These are phyloP conservation scores for Metschnikowia dekortorum DNA, from an alignment of 805 yeast species.

Conservation along the genomic window DNA sequence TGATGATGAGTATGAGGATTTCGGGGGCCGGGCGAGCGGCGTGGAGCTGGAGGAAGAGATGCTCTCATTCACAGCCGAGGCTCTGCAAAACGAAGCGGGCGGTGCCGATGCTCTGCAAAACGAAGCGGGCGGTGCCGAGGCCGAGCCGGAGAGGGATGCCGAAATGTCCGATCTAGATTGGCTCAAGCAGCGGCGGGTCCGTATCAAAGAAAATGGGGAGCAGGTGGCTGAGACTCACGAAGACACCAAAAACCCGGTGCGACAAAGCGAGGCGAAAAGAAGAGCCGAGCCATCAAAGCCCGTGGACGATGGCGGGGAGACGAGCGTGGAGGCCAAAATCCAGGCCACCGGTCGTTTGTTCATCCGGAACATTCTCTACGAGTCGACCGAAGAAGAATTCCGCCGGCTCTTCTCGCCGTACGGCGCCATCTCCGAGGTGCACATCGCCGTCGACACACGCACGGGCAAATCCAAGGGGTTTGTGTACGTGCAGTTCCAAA, in stretches of 20 bases:
- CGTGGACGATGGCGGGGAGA: not conserved
- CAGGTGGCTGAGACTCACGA: constrained; percentile 8
- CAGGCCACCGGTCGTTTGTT: constrained; percentile 75
- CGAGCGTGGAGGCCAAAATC: constrained; percentile 43
- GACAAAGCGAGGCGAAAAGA: not conserved
- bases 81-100: not conserved
- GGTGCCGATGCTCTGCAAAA: constrained; percentile 1
- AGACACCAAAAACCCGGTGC: constrained; percentile 2
- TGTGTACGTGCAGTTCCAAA: constrained; percentile 74
- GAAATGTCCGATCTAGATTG: constrained; percentile 79
- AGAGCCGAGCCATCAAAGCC: not conserved
- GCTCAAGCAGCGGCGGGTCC: constrained; percentile 70
- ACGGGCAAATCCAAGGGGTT: constrained; percentile 91
- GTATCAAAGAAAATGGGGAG: constrained; percentile 48
- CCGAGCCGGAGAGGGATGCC: constrained; percentile 9
- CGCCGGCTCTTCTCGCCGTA: constrained; percentile 54
- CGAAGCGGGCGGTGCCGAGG: not conserved
- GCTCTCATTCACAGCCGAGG: constrained; percentile 34
- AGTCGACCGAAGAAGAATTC: constrained; percentile 78
- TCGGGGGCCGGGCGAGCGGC: constrained; percentile 30
- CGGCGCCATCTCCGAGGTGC: constrained; percentile 84
- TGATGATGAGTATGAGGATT: constrained; percentile 53
- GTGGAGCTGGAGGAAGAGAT: constrained; percentile 44
- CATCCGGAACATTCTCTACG: constrained; percentile 77
- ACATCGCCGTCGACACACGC: constrained; percentile 85